phyloP scores from a whole-genome alignment of 1,284 basidiomycete species.

The Ustilago esculenta region DNA sequence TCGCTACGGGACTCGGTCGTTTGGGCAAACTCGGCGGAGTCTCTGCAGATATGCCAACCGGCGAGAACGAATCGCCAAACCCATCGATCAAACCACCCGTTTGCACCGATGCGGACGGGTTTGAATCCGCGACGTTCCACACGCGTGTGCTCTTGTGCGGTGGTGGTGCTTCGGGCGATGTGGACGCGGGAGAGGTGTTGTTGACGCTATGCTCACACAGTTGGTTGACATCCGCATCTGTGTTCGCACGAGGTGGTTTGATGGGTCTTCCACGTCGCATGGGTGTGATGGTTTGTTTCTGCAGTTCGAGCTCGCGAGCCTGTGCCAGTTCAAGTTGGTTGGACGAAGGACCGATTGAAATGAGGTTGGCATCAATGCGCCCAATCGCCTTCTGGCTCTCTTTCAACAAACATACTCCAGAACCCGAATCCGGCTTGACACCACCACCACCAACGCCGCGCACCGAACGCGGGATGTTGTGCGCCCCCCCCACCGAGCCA shows the following conservation, averaged over 20 bases:
- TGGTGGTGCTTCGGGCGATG: not conserved
- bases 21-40: constrained; percentile 24
- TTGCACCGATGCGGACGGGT: constrained; percentile 19
- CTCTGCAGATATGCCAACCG: constrained; percentile 4
- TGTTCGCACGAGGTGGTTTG: constrained; percentile 30
- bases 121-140: constrained; percentile 20
- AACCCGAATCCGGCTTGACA: not conserved
- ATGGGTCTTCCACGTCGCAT: constrained; percentile 68
- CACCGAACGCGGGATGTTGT: constrained; percentile 41
- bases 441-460: constrained; percentile 29
- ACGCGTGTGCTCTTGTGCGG: constrained; percentile 5
- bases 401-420: not conserved
- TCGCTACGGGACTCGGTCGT: constrained; percentile 14
- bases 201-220: constrained; percentile 11
- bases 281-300: constrained; percentile 62
- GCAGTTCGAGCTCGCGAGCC: constrained; percentile 41
- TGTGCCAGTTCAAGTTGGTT: constrained; percentile 47
- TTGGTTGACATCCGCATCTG: constrained; percentile 14
- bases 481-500: constrained; percentile 34
- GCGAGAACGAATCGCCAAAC: constrained; percentile 40
- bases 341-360: constrained; percentile 43
- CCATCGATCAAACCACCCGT: constrained; percentile 34
- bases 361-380: constrained; percentile 38
- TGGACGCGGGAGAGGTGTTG: constrained; percentile 6
- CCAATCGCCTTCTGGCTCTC: constrained; percentile 11